Percentiles rank a stretch among this genome's conserved stretches.
Conservation (phyloP, 176 grass and related monocot species). For the Musa schizocarpa region DNA sequence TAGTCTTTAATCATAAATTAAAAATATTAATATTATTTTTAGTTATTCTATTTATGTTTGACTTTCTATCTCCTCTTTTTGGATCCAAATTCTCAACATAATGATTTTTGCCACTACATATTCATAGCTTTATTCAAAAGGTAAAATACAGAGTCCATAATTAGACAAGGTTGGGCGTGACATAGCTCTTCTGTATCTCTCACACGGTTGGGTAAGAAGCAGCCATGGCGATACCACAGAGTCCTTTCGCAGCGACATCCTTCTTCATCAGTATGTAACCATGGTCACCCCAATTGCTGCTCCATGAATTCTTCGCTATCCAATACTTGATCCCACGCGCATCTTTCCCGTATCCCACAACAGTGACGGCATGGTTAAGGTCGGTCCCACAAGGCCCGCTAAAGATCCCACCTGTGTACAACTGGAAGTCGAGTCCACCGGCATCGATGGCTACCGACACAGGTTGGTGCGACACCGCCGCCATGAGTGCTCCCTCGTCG, state of each 20-base stretch:
- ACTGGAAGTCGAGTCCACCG: conserved; percentile 30
- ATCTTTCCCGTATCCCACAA: conserved; percentile 48
- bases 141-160: too few relatives aligned
- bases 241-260: conserved; percentile 17
- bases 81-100: too few relatives aligned
- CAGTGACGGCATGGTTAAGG: conserved; percentile 47
- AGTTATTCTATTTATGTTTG: too few relatives aligned
- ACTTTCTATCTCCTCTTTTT: too few relatives aligned
- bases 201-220: conserved; percentile 38
- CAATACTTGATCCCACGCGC: conserved; percentile 29
- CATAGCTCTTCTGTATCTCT: background rate
- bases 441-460: conserved; percentile 48
- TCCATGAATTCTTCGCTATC: conserved; percentile 73
- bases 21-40: too few relatives aligned
- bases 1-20: too few relatives aligned
- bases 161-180: too few relatives aligned
- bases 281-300: conserved; percentile 40
- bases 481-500: conserved; percentile 34
- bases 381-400: conserved; percentile 36
- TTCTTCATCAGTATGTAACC: conserved; percentile 48
- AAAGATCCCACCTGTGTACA: conserved; percentile 54
- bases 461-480: conserved; percentile 39
- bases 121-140: too few relatives aligned
- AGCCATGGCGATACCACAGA: conserved; percentile 46
- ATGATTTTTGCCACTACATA: too few relatives aligned